phyloP scores from a whole-genome alignment of 2,329 filamentous ascomycete species.

The Diaporthe ampelina region DNA sequence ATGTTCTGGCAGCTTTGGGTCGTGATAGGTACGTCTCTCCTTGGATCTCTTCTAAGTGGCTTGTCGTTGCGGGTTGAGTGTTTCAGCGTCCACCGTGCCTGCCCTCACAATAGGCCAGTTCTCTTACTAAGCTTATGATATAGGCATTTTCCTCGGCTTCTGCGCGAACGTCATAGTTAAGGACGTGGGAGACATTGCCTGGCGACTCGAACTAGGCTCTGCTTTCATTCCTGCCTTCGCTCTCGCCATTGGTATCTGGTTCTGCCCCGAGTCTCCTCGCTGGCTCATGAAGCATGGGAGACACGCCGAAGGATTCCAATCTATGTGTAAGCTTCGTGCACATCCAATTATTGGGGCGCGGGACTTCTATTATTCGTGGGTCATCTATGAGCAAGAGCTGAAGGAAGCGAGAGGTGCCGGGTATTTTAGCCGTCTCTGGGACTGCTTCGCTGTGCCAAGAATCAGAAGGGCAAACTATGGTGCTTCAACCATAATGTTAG shows the following conservation, averaged over 20 bases:
- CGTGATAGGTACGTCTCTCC: slow-evolving; percentile 25
- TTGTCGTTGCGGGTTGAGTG: no score
- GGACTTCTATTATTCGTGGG: slow-evolving; percentile 74
- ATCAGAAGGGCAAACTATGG: slow-evolving; percentile 81
- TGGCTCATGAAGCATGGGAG: slow-evolving; percentile 77
- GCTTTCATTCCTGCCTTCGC: slow-evolving; percentile 73
- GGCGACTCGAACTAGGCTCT: slow-evolving; percentile 74
- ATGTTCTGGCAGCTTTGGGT: slow-evolving; percentile 42
- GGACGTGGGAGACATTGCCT: slow-evolving; percentile 64
- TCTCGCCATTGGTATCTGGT: slow-evolving; percentile 71
- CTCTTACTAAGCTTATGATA: not conserved
- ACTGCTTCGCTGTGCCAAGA: slow-evolving; percentile 78
- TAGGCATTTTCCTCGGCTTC: slow-evolving; percentile 71
- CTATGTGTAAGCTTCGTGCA: slow-evolving; percentile 66
- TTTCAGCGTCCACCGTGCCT: no score
- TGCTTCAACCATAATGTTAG: slow-evolving; percentile 85
- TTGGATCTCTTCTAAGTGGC: accelerated
- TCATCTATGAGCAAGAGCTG: slow-evolving; percentile 68
- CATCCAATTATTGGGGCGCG: slow-evolving; percentile 70
- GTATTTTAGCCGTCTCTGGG: slow-evolving; percentile 72
- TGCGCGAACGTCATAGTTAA: slow-evolving; percentile 71
- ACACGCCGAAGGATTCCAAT: slow-evolving; percentile 71
- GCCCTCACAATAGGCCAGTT: not conserved
- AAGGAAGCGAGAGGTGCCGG: slow-evolving; percentile 50
- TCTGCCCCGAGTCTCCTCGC: slow-evolving; percentile 76